These are phyloP conservation scores for Globisporangium perplexum DNA, from an alignment of 352 stramenopile genomes.

Conservation along the genomic window DNA sequence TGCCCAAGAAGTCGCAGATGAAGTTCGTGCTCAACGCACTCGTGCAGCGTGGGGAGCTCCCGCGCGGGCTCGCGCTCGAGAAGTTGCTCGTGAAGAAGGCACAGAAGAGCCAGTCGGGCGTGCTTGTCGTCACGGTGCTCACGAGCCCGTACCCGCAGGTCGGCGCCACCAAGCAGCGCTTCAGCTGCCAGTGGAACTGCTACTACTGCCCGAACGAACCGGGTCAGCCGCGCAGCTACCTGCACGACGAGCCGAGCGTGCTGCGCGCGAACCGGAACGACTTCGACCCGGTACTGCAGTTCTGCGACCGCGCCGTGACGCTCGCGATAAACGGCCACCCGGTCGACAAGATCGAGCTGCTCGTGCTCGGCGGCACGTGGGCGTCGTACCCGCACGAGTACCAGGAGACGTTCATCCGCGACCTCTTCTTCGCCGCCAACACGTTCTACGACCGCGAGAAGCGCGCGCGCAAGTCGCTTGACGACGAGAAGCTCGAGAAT, in stretches of 20 bases:
- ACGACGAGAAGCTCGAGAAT: slow-evolving; percentile 89
- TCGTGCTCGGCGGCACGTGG: slow-evolving; percentile 90
- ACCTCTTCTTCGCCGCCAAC: slow-evolving; percentile 92
- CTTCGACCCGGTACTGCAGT: slow-evolving; percentile 91
- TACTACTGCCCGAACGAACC: slow-evolving; percentile 95
- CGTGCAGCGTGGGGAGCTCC: slow-evolving; percentile 52
- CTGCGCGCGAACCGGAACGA: slow-evolving; percentile 89
- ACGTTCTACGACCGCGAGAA: slow-evolving; percentile 83
- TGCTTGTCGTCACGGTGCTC: slow-evolving; percentile 90
- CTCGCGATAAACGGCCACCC: slow-evolving; percentile 90
- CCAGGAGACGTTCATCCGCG: slow-evolving; percentile 88
- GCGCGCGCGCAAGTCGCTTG: slow-evolving; percentile 59
- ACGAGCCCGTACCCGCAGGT: slow-evolving; percentile 88
- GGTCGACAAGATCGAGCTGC: slow-evolving; percentile 91
- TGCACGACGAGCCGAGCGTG: slow-evolving; percentile 92
- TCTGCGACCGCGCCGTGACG: slow-evolving; percentile 87
- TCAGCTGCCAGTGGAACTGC: slow-evolving; percentile 94
- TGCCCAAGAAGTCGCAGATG: slow-evolving; percentile 90
- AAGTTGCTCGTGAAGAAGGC: slow-evolving; percentile 87
- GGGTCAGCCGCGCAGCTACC: slow-evolving; percentile 87
- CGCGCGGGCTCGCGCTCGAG: slow-evolving; percentile 51
- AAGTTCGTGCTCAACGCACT: slow-evolving; percentile 82
- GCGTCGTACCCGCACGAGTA: slow-evolving; percentile 90
- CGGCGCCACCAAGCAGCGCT: slow-evolving; percentile 72
- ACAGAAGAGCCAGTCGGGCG: slow-evolving; percentile 86